phyloP scores from a whole-genome alignment of 2,329 filamentous ascomycete species.

The Coniochaeta pulveracea region DNA sequence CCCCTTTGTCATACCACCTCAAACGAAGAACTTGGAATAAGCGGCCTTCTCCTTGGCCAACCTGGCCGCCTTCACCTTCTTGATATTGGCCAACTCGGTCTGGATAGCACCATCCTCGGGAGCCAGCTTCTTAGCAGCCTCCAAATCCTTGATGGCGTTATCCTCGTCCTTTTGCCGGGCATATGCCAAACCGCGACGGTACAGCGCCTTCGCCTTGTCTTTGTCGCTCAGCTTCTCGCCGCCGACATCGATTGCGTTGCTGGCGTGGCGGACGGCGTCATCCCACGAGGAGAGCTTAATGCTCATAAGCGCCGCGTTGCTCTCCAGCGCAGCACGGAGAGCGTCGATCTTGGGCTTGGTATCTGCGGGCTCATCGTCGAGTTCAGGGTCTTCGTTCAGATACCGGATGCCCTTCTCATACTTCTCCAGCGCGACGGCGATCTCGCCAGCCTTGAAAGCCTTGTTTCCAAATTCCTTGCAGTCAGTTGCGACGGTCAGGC shows the following conservation, averaged over 20 bases:
- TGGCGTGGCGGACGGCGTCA: conserved; percentile 60
- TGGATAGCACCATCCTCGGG: conserved; percentile 65
- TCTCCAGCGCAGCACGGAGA: conserved; percentile 77
- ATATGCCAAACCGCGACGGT: conserved; percentile 68
- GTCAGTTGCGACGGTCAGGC: conserved; percentile 69
- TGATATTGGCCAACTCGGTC: conserved; percentile 67
- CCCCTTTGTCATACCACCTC: conserved; percentile 12
- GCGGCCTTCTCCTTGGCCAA: conserved; percentile 84
- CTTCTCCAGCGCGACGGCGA: conserved; percentile 66
- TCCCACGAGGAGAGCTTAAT: conserved; percentile 66
- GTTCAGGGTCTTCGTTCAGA: conserved; percentile 70
- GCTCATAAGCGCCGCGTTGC: conserved; percentile 76
- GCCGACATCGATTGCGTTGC: conserved; percentile 58
- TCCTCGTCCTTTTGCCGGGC: conserved; percentile 78
- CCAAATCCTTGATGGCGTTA: conserved; percentile 60
- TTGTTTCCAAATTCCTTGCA: conserved; percentile 89
- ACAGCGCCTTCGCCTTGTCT: conserved; percentile 83
- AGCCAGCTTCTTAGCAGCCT: conserved; percentile 62
- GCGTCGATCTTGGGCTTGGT: conserved; percentile 56
- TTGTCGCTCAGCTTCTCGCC: conserved; percentile 47
- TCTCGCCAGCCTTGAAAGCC: conserved; percentile 74
- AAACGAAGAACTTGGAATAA: conserved; percentile 94
- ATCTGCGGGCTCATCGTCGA: conserved; percentile 59
- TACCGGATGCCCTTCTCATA: conserved; percentile 92
- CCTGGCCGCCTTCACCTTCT: conserved; percentile 61